A percentile compares a stretch with the other conserved stretches of the same genome.
phyloP scores from a whole-genome alignment of 2,329 filamentous ascomycete genomes.

The Pyrenophora tritici-repentis region DNA sequence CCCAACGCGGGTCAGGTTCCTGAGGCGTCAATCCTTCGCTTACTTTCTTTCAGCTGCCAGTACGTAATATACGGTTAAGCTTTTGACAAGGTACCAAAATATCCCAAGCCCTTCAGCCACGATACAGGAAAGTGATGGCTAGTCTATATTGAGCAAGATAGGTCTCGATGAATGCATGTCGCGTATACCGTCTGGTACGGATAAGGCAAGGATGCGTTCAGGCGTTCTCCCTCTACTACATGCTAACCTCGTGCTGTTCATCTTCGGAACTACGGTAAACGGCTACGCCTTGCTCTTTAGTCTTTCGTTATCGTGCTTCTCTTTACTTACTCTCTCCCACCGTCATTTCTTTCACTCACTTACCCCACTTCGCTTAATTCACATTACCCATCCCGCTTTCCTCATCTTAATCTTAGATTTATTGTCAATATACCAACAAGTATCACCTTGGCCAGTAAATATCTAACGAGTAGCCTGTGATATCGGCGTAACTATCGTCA shows the following conservation, averaged over 20 bases:
- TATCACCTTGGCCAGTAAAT: neutral
- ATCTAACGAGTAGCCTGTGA: neutral
- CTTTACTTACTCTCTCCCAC: slow-evolving; percentile 2
- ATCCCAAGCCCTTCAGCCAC: slow-evolving; percentile 19
- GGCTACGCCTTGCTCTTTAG: slow-evolving; percentile 12
- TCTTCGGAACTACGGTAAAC: slow-evolving; percentile 9
- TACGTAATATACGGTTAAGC: slow-evolving; percentile 20
- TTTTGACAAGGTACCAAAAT: slow-evolving; percentile 24
- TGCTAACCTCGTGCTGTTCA: slow-evolving; percentile 12
- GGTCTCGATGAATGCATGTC: slow-evolving; percentile 11
- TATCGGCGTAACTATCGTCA: neutral
- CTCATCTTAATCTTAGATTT: slow-evolving; percentile 3
- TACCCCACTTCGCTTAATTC: too few relatives aligned
- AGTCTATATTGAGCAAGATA: slow-evolving; percentile 9
- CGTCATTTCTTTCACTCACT: too few relatives aligned
- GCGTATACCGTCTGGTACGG: slow-evolving; percentile 6
- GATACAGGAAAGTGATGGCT: slow-evolving; percentile 6
- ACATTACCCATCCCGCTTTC: neutral
- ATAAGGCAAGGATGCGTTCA: slow-evolving; percentile 14
- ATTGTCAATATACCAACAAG: neutral
- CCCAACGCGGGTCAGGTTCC: slow-evolving; percentile 7
- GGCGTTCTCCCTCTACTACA: slow-evolving; percentile 13
- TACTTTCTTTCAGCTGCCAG: slow-evolving; percentile 19
- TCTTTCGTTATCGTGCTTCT: slow-evolving; percentile 5
- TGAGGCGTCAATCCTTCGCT: slow-evolving; percentile 21